Evolutionary conservation across 345 rosid genomes (phyloP).

Genomic region (Isatis tinctoria): DNA sequence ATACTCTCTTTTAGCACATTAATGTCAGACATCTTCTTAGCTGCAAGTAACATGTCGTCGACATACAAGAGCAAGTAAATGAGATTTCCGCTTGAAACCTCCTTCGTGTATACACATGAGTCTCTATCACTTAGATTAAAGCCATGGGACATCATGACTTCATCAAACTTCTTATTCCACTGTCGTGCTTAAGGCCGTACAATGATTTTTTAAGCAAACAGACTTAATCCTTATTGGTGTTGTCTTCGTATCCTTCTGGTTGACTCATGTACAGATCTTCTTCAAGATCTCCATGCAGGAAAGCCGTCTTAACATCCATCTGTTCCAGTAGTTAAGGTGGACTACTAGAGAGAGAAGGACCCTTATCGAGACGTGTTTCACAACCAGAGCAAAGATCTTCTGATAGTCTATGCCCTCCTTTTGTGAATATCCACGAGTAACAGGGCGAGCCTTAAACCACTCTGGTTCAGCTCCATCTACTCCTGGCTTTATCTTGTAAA

Average conservation of each 20-base stretch:
- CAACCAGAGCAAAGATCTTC: too few relatives aligned
- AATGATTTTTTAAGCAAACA: background rate
- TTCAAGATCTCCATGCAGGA: background rate
- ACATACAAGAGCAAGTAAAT: background rate
- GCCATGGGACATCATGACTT: background rate
- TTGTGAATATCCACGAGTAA: background rate
- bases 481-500: background rate
- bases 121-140: background rate
- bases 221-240: background rate
- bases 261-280: background rate
- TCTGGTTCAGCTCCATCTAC: background rate
- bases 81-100: rapidly evolving
- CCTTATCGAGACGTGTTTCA: background rate
- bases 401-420: background rate
- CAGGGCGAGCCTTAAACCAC: rapidly evolving
- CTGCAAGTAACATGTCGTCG: background rate
- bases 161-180: background rate
- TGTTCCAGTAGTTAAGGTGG: too few relatives aligned
- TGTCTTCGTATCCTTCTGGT: background rate
- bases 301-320: background rate
- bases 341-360: background rate
- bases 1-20: too few relatives aligned
- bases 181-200: background rate
- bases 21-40: background rate
- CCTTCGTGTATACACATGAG: background rate